Evolutionary conservation across 306 rosid species (phyloP).

Genomic region (Fragaria iinumae): DNA sequence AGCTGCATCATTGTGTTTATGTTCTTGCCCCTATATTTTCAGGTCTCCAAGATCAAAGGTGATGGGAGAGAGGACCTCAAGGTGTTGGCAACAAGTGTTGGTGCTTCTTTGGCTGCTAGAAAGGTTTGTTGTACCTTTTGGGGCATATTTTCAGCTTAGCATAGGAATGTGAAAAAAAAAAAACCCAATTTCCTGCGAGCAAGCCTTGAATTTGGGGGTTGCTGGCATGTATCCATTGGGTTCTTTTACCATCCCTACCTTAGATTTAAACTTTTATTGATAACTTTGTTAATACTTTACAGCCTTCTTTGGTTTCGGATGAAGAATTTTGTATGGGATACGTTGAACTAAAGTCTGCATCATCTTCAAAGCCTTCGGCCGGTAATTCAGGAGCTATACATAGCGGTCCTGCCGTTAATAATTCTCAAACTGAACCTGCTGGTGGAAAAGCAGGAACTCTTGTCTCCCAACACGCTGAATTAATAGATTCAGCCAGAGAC

Average conservation of each 20-base stretch:
- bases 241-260: not conserved
- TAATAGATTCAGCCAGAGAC: constrained; percentile 57
- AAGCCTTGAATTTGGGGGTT: constrained; percentile 1
- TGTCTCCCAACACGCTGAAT: constrained; percentile 43
- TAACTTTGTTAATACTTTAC: constrained; percentile 29
- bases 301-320: constrained; percentile 95
- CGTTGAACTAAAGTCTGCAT: constrained; percentile 76
- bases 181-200: not conserved
- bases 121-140: constrained; percentile 52
- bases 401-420: constrained; percentile 46
- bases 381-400: constrained; percentile 50
- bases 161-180: not conserved
- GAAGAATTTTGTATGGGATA: constrained; percentile 96
- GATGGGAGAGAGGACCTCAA: constrained; percentile 98
- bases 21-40: constrained; percentile 20
- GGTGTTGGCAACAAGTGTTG: constrained; percentile 96
- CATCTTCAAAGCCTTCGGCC: constrained; percentile 58
- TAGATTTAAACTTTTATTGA: constrained; percentile 3
- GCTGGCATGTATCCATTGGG: not conserved
- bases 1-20: constrained; percentile 2
- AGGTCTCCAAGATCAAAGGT: constrained; percentile 94
- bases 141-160: not conserved
- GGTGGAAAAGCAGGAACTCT: constrained; percentile 50
- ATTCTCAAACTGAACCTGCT: constrained; percentile 57
- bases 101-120: constrained; percentile 94